A percentile compares a stretch with the other conserved stretches of the same genome.
These are phyloP conservation scores for Alternaria metachromatica DNA, from an alignment of 2,329 filamentous ascomycete species.

Conservation along the genomic window DNA sequence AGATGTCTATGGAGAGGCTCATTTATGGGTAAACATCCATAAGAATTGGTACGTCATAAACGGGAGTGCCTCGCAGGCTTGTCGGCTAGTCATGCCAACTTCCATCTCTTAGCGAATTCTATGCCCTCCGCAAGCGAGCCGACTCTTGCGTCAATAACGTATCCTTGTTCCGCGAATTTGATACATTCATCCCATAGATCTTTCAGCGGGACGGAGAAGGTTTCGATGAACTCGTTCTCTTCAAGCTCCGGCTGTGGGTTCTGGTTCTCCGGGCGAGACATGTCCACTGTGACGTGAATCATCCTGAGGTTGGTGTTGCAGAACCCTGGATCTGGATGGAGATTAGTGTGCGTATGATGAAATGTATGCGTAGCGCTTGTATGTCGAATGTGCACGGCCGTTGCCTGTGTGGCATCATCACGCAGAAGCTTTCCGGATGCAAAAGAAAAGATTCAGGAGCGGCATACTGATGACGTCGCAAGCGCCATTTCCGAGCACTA, in stretches of 20 bases:
- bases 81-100: conserved; percentile 21
- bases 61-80: neutral
- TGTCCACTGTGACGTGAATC: conserved; percentile 77
- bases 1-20: no score
- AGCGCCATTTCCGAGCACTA: neutral
- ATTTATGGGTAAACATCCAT: no score
- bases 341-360: neutral
- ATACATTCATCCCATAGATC: conserved; percentile 71
- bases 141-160: conserved; percentile 79
- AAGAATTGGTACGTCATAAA: neutral
- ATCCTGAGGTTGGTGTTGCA: conserved; percentile 59
- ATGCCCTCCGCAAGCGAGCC: conserved; percentile 81
- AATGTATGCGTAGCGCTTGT: neutral
- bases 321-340: conserved; percentile 49
- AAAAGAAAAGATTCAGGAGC: neutral
- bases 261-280: conserved; percentile 71
- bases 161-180: conserved; percentile 72
- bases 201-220: conserved; percentile 71
- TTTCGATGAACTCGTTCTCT: conserved; percentile 83
- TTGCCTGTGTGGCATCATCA: neutral
- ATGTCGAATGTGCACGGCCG: neutral
- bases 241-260: conserved; percentile 72
- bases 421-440: neutral
- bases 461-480: neutral
- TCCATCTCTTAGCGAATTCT: conserved; percentile 68